phyloP scores from a whole-genome alignment of 139 green algal genomes.

The Ulvella scutata region DNA sequence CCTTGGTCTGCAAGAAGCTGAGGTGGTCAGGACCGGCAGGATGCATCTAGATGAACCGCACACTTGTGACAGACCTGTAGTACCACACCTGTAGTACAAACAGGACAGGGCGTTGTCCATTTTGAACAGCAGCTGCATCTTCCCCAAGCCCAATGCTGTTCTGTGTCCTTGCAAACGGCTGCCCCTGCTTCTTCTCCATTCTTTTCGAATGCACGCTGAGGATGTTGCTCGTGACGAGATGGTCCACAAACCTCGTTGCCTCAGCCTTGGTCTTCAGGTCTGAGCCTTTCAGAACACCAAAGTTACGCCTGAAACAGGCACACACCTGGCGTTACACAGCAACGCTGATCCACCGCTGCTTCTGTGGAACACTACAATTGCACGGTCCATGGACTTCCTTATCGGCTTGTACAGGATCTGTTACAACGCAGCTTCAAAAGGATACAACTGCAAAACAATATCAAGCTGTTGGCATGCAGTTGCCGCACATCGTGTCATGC shows the following conservation, averaged over 20 bases:
- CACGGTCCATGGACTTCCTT: neutral
- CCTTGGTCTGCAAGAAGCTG: too few relatives aligned
- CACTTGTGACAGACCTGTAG: neutral
- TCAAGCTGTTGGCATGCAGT: too few relatives aligned
- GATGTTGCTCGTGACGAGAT: neutral
- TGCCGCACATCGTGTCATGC: neutral
- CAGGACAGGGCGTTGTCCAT: neutral
- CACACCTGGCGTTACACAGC: neutral
- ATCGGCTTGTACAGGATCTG: neutral
- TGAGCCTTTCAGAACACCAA: neutral
- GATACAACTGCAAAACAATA: too few relatives aligned
- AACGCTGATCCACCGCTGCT: neutral
- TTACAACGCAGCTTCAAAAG: neutral
- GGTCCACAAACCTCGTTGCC: neutral
- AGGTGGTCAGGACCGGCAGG: neutral
- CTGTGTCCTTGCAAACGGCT: neutral
- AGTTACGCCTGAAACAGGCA: neutral
- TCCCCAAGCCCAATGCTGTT: neutral
- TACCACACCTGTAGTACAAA: neutral
- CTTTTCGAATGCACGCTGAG: neutral
- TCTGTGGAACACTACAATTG: neutral
- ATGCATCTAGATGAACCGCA: neutral
- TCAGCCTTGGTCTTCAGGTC: neutral
- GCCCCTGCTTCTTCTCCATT: neutral
- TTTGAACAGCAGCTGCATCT: neutral